Base-by-base conservation (phyloP, 495 filamentous ascomycete species). In the Penicillium paradoxum region DNA sequence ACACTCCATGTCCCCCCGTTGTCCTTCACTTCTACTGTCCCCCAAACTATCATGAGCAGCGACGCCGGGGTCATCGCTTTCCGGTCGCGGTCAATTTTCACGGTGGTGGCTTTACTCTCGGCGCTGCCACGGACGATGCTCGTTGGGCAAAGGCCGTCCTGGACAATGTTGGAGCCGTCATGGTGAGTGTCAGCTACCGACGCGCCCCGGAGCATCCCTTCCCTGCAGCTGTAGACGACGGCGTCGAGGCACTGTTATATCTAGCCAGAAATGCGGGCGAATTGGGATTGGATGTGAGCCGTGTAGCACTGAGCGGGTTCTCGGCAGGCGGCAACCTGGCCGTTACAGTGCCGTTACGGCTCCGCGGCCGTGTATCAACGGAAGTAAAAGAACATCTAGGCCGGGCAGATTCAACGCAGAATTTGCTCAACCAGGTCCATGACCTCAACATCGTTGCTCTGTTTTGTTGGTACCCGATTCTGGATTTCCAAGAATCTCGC, bases 271-370 rank as follows among this genome's bases (percentile, higher is more conserved):
- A 87, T 58, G 81, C 84, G 0, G 64, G 66, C 1, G 80, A 85
- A 17, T 58, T 80, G 17, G 67, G 69, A 0, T 59, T 91, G 40
- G 81, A 88, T 67, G 51, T 79, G 27, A 72, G 76, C 39, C 69
- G 83, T 45, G 81, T 96, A 14, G 88, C 83, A 3, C 71, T 91
- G 9, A 89, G 81, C 5, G 91, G 91, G 14, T 97, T 97, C 70
- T 90, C 86, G 0, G 88, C 89, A 2, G 92, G 92, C 2, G 92
- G 83, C 11, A 97, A 96, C 60, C 80, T 95, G 56, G 81, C 84
- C 21, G 83, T 96, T 55, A 91, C 90, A 0, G 84, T 91, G 0
- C 85, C 88, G 0, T 71, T 96, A 17, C 79, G 85, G 18, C 68
- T 96, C 1, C 68, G 78, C 14, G 59, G 60, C 17, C 61, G 60